Evolutionary conservation across 2,329 filamentous ascomycete species (phyloP), one percentile per base, ranked within the genome.

Genomic region (Capronia epimyces): DNA sequence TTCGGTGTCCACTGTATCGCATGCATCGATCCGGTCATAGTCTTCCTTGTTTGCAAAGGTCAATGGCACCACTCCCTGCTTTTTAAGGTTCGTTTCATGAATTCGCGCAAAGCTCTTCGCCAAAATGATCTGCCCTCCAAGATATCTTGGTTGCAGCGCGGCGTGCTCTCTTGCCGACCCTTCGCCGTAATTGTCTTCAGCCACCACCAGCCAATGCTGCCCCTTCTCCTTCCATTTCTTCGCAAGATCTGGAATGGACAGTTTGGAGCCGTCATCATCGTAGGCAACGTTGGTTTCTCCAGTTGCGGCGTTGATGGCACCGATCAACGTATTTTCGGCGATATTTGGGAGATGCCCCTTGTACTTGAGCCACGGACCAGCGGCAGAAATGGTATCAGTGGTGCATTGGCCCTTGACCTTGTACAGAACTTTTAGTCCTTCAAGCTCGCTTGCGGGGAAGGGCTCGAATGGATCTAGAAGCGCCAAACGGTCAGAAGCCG

Each of bases 331-430:
- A 79, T 98, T 98, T 66, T 89, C 89, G 62, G 84, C 87, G 69
- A 98, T 98, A 76, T 98, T 98, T 69, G 93, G 89, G 57, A 98
- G 81, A 71, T 98, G 93, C 57, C 93, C 93, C 78, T 97, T 97
- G 82, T 97, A 98, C 73, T 97, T 97, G 61, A 98, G 81, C 91
- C 91, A 97, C 13, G 91, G 91, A 4, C 91, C 91, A 1, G 91
- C 91, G 27, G 91, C 91, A 31, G 90, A 97, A 71, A 98, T 98
- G 62, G 93, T 97, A 72, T 98, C 93, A 37, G 93, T 98, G 50
- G 93, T 98, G 78, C 93, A 98, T 74, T 98, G 95, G 59, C 93
- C 93, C 58, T 90, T 86, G 58, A 97, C 86, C 74, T 97, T 97
- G 77, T 95, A 91, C 13, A 98, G 84, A 15, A 98, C 89, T 45